Evolutionary conservation across 306 rosid species (phyloP).

Genomic region (Cicer bijugum): DNA sequence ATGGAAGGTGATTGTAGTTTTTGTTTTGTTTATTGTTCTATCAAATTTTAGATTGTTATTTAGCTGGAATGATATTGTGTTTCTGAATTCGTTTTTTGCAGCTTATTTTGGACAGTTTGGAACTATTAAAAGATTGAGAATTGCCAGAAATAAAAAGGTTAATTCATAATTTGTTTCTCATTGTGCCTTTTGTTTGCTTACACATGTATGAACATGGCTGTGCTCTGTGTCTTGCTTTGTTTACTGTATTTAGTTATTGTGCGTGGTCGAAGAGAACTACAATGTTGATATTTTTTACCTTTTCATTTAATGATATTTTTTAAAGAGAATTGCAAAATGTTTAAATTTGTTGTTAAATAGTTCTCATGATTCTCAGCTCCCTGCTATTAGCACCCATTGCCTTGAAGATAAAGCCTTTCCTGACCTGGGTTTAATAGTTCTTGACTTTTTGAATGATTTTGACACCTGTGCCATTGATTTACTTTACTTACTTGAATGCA

Average conservation of each 20-base stretch:
- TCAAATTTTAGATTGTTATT: neutral
- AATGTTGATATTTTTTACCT: neutral
- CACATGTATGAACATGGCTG: neutral
- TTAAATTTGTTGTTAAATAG: neutral
- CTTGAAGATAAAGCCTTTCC: neutral
- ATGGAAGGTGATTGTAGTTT: constrained; percentile 67
- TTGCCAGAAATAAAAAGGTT: constrained; percentile 84
- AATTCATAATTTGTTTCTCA: constrained; percentile 18
- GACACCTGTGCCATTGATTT: neutral
- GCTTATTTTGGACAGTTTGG: constrained; percentile 90
- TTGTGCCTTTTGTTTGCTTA: neutral
- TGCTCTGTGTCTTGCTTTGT: constrained; percentile 23
- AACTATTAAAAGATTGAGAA: constrained; percentile 70
- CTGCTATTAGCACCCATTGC: neutral
- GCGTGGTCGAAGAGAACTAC: neutral
- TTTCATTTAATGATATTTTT: neutral
- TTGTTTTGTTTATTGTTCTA: neutral
- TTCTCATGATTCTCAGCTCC: too few species aligned
- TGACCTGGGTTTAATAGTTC: neutral
- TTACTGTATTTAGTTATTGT: neutral
- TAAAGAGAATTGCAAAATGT: constrained; percentile 2
- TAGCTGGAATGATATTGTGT: neutral
- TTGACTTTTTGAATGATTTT: constrained; percentile 1
- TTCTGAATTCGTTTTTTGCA: constrained; percentile 41
- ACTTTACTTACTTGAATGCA: neutral